Base-by-base conservation (phyloP, 352 stramenopile species). In the Elongisporangium undulatum region DNA sequence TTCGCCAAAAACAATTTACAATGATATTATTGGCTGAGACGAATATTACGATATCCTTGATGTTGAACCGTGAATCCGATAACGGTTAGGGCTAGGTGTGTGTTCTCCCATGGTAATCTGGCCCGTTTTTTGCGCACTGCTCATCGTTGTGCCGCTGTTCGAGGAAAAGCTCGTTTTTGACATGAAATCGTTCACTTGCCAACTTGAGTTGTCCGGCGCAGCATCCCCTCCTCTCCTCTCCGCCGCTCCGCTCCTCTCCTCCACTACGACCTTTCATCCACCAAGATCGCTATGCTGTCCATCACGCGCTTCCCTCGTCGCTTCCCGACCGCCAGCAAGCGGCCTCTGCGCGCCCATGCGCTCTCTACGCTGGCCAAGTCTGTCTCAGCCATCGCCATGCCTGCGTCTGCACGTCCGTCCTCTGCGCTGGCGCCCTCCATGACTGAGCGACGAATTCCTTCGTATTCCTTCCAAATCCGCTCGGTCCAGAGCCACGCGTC, bases 251-350 rank as follows among this genome's bases (percentile, higher is more conserved):
- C 21, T 24, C 20, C 61, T 24, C 24, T 45, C 34, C 10, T 45
- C 34, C 34, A 45, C 55, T 48, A 51, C 54, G 54, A 49, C 41
- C 15, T 20, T 23, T 19, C 49, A n/a, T 13, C 15, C 17, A 4
- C 8, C 23, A 10, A 50, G 23, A n/a, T 22, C 38, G 67, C 21
- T 24, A 94, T 94, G 85, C 67, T 94, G 66, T 74, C 71, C 58
- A 92, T 94, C 72, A 94, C 85, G 16, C 79, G 82, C 58, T 92
- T 91, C 61, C 82, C 85, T 21, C 85, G 85, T 21, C 85, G 85
- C 64, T 92, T 94, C 72, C 69, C 80, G 2, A 91, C 85, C 34
- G 72, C 76, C 57, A 85, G 68, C 67, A 92, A 90, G 69, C 75
- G 82, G 68, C 67, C 72, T 20, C 65, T 90, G 64, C 58, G 63